Percentiles rank a stretch among this genome's conserved stretches.
Evolutionary conservation across 345 rosid species (phyloP).

Genomic region (Salix arbutifolia): DNA sequence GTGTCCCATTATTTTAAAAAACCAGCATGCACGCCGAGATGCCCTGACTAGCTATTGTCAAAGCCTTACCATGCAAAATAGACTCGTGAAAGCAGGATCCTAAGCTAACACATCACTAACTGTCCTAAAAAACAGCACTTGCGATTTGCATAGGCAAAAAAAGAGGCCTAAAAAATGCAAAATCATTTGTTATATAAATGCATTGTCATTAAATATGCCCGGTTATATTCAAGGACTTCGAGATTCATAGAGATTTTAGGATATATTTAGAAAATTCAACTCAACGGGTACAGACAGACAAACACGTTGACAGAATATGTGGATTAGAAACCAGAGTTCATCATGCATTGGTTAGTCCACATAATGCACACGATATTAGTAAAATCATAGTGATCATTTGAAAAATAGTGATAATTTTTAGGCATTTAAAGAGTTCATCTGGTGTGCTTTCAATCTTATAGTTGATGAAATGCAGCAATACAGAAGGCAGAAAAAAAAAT

Average conservation of each 20-base stretch:
- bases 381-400: background rate
- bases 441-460: conserved; percentile 6
- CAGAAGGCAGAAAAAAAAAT: background rate
- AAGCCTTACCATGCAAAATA: background rate
- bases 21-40: background rate
- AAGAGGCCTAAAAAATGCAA: background rate
- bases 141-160: background rate
- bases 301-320: background rate
- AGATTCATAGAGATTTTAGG: background rate
- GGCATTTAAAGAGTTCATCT: background rate
- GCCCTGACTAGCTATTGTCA: background rate
- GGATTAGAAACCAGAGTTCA: background rate
- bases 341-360: background rate
- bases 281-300: background rate
- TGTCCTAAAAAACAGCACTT: background rate
- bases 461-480: background rate
- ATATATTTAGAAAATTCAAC: background rate
- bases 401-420: background rate
- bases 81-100: background rate
- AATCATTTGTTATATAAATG: background rate
- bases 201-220: background rate
- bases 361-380: background rate
- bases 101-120: background rate
- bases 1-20: background rate
- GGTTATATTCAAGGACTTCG: background rate